phyloP scores from a whole-genome alignment of 169 alveolate genomes.

The Plasmodium sp. region DNA sequence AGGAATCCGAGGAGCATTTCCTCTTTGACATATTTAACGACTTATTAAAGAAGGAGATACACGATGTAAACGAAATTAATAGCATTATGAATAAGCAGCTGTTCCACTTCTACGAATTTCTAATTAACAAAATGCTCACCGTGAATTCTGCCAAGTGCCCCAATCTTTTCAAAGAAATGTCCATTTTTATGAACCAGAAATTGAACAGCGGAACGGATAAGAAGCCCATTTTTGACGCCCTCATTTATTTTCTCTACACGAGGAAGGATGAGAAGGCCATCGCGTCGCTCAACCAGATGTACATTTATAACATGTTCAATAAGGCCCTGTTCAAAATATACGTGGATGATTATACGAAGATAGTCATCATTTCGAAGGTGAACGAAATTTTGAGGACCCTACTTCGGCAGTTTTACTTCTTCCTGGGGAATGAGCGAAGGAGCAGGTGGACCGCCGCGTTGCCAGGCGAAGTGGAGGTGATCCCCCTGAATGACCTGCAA shows the following conservation, averaged over 20 bases:
- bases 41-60: not conserved
- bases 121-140: constrained; percentile 9
- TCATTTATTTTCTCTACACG: constrained; percentile 10
- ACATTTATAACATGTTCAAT: constrained; percentile 27
- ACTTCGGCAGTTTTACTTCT: not conserved
- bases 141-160: not conserved
- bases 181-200: constrained; percentile 29
- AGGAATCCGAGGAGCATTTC: not conserved
- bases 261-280: not conserved
- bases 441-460: not conserved
- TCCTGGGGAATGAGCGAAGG: not conserved
- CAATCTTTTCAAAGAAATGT: constrained; percentile 37
- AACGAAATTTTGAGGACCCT: constrained; percentile 37
- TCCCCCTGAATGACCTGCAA: not conserved
- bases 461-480: not conserved
- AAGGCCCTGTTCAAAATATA: constrained; percentile 29
- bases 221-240: constrained; percentile 33
- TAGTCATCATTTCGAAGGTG: constrained; percentile 34
- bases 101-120: constrained; percentile 5
- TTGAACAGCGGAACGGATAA: constrained; percentile 9
- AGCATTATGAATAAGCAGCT: not conserved
- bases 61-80: not conserved
- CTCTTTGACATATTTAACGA: constrained; percentile 19
- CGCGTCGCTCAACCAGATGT: constrained; percentile 26
- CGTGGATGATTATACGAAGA: constrained; percentile 32